Evolutionary conservation across 768 basidiomycete genomes (phyloP).

Genomic region (Tulasnella sp.): DNA sequence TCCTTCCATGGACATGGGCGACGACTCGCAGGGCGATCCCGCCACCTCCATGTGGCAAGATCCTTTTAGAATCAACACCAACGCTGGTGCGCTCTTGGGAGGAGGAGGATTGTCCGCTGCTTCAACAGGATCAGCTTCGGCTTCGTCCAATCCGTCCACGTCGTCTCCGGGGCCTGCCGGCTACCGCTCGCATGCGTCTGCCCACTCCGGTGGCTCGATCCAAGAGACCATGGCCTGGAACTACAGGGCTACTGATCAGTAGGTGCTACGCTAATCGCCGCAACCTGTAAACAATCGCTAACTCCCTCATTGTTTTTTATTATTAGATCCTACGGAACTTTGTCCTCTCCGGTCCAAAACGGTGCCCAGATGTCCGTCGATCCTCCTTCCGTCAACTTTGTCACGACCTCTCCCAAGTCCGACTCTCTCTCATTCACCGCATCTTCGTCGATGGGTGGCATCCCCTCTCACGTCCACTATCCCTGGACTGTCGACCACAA

Average conservation of each 20-base stretch:
- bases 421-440: not conserved
- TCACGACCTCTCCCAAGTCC: not conserved
- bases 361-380: not conserved
- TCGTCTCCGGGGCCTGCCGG: not conserved
- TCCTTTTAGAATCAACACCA: not conserved
- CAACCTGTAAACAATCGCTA: not conserved
- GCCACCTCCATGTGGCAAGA: not conserved
- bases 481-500: not conserved
- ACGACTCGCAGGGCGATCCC: conserved; percentile 1
- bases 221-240: conserved; percentile 1
- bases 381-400: not conserved
- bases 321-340: not conserved
- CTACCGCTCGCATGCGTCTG: not conserved
- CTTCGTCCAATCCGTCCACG: not conserved
- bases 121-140: not conserved
- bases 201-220: conserved; percentile 5
- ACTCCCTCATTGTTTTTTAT: not conserved
- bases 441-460: not conserved
- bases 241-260: not conserved
- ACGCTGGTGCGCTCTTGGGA: not conserved
- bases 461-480: not conserved
- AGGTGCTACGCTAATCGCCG: not conserved
- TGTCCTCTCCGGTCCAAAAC: not conserved
- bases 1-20: not conserved
- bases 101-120: not conserved